Base-by-base conservation (phyloP, 495 filamentous ascomycete genomes). In the Penicillium salamii region DNA sequence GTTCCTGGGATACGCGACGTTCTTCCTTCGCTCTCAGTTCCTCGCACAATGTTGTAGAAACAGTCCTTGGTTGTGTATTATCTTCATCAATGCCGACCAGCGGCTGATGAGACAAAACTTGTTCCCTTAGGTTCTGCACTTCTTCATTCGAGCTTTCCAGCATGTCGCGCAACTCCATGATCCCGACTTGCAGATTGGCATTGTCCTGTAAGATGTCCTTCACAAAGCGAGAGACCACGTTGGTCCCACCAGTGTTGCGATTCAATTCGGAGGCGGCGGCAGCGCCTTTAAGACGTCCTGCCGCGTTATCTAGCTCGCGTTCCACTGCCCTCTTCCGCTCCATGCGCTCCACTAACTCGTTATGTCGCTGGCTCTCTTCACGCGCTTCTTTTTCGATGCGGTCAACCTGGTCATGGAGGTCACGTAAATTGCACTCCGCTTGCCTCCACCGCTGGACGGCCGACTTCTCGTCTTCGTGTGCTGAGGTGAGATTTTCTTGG, bases 151-250 rank as follows among this genome's bases (percentile, higher is more conserved):
- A 95, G 58, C 80, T 90, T 52, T 88, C 79, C 20, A 98, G 77
- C 87, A 97, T 85, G 63, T 96, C 91, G 14, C 92, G 78, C 28
- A 98, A 71, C 66, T 98, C 92, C 46, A 89, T 81, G 40, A 96
- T 91, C 11, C 88, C 90, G 45, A 90, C 77, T 61, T 97, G 92
- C 40, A 98, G 72, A 55, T 90, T 95, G 12, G 89, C 89, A 61
- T 98, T 98, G 62, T 98, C 92, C 59, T 95, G 88, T 29, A 98
- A 69, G 37, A 98, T 91, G 58, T 97, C 92, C 61, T 90, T 90
- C 46, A 98, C 92, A 51, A 98, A 97, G 58, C 90, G 87, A 28
- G 88, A 91, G 7, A 97, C 87, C 12, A 95, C 89, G 46, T 74
- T 80, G 31, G 79, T 78, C 6, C 80, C 76, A 47, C 61, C 63